These are phyloP conservation scores for Pestalotiopsis sp. DNA, from an alignment of 2,329 filamentous ascomycete species.

Conservation along the genomic window DNA sequence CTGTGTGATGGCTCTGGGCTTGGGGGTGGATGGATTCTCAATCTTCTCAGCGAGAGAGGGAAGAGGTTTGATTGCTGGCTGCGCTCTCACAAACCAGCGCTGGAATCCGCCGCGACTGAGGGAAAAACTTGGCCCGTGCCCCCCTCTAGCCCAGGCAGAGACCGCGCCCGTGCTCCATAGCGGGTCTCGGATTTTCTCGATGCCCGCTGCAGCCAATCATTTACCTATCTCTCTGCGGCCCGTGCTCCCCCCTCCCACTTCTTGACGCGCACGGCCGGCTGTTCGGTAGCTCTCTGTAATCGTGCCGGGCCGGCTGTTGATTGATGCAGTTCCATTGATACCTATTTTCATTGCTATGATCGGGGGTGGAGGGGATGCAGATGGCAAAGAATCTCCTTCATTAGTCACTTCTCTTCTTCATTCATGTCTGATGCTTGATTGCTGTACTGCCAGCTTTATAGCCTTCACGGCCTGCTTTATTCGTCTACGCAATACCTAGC, in stretches of 20 bases:
- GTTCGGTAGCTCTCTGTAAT: background rate
- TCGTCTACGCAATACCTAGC: too few species aligned
- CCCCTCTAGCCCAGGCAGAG: background rate
- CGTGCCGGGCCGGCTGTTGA: background rate
- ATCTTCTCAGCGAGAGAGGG: conserved; percentile 6
- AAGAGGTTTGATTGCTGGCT: conserved; percentile 11
- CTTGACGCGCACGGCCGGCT: background rate
- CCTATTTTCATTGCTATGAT: too few species aligned
- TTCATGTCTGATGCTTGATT: too few species aligned
- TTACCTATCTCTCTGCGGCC: background rate
- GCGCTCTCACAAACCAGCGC: conserved; percentile 6
- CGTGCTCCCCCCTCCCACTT: background rate
- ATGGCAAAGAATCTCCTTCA: too few species aligned
- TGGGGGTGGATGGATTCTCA: conserved; percentile 13
- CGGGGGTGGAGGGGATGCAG: too few species aligned
- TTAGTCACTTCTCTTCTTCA: too few species aligned
- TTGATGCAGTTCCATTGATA: too few species aligned
- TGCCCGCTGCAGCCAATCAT: conserved; percentile 1
- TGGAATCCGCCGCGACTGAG: background rate
- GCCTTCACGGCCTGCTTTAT: too few species aligned
- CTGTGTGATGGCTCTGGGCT: conserved; percentile 10
- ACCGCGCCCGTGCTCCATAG: background rate
- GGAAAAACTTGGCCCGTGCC: background rate
- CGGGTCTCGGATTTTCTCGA: conserved; percentile 2
- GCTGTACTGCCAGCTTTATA: too few species aligned